phyloP scores from a whole-genome alignment of 176 grass and related monocot genomes.

The Echinochloa phyllopogon region DNA sequence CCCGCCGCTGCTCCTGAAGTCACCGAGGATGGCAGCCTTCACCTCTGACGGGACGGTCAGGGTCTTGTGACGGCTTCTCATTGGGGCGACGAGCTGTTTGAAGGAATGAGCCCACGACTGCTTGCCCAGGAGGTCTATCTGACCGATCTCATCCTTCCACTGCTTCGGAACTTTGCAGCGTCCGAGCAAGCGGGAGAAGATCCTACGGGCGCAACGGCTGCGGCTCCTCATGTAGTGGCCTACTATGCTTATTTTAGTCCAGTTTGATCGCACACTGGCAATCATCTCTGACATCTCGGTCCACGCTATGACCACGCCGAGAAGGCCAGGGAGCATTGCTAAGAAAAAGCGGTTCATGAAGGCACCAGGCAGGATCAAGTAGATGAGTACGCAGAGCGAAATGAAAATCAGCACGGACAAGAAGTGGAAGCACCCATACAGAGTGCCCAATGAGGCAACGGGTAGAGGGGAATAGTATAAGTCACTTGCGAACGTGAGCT shows the following conservation, averaged over 20 bases:
- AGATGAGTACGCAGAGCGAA: neutral
- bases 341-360: too few relatives aligned
- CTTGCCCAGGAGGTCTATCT: neutral
- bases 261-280: neutral
- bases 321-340: neutral
- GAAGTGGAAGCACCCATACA: neutral
- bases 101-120: neutral
- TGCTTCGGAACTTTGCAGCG: neutral
- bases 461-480: constrained; percentile 18
- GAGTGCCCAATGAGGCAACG: neutral
- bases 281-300: neutral
- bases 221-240: neutral
- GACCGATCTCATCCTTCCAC: neutral
- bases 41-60: neutral
- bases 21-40: neutral
- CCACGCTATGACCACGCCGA: neutral
- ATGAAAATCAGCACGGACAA: neutral
- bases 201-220: neutral
- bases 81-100: neutral
- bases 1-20: neutral
- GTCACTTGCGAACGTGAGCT: neutral
- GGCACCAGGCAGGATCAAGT: neutral
- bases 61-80: neutral
- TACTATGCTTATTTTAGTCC: constrained; percentile 2
- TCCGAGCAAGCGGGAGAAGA: neutral